These are phyloP conservation scores for Aspergillus pseudoviridinutans DNA, from an alignment of 2,329 filamentous ascomycete genomes.

Conservation along the genomic window DNA sequence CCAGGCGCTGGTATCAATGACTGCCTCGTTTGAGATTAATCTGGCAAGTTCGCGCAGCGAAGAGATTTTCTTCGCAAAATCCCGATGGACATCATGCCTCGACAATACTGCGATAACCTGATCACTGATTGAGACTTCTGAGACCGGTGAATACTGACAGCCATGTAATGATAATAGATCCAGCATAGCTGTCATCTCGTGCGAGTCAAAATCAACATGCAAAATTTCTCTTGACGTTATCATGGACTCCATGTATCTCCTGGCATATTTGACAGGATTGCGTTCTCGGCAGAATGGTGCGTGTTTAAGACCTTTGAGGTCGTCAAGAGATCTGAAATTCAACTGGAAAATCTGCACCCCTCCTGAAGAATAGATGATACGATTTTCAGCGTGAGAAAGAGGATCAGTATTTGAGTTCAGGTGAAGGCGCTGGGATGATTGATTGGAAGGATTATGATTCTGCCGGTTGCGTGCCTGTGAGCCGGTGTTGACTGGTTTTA, in stretches of 20 bases:
- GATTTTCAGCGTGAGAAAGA: background rate
- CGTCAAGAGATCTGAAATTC: slow-evolving; percentile 6
- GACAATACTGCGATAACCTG: slow-evolving; percentile 15
- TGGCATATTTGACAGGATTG: slow-evolving; percentile 10
- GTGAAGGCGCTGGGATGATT: background rate
- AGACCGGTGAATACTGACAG: background rate
- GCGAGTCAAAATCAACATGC: slow-evolving; percentile 24
- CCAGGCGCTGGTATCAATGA: slow-evolving; percentile 7
- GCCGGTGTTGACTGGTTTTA: background rate
- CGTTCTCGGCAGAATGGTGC: slow-evolving; percentile 12
- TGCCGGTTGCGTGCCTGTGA: background rate
- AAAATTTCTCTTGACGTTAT: slow-evolving; percentile 5
- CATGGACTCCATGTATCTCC: background rate
- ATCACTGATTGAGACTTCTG: slow-evolving; percentile 19
- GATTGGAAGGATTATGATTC: background rate
- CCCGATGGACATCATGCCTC: slow-evolving; percentile 1
- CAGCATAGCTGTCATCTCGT: slow-evolving; percentile 20
- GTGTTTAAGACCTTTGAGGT: slow-evolving; percentile 7
- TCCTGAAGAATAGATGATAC: slow-evolving; percentile 12
- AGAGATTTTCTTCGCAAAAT: slow-evolving; percentile 5
- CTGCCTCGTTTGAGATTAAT: slow-evolving; percentile 3
- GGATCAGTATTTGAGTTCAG: background rate
- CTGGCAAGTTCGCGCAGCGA: slow-evolving; percentile 9
- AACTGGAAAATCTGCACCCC: slow-evolving; percentile 14
- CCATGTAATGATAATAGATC: slow-evolving; percentile 12